Evolutionary conservation across 1,284 basidiomycete genomes (phyloP).

Genomic region (Volvariella volvacea): DNA sequence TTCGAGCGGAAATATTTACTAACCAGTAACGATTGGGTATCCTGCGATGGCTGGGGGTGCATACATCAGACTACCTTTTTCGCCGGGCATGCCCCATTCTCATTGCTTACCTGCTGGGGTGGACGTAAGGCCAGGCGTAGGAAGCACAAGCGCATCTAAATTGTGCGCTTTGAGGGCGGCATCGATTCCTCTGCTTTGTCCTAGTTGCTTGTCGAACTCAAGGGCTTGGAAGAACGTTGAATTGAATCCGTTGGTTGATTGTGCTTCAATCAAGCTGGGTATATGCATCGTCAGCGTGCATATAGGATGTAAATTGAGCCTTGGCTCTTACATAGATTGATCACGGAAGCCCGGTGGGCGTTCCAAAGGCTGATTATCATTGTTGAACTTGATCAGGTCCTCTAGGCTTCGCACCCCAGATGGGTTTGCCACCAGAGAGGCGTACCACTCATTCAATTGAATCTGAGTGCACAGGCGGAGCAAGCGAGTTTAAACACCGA

Average conservation of each 20-base stretch:
- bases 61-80: neutral
- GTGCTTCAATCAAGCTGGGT: slow-evolving; percentile 38
- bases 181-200: slow-evolving; percentile 51
- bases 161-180: slow-evolving; percentile 41
- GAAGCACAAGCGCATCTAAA: slow-evolving; percentile 54
- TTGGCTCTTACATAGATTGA: slow-evolving; percentile 32
- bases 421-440: slow-evolving; percentile 36
- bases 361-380: slow-evolving; percentile 41
- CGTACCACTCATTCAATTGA: slow-evolving; percentile 43
- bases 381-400: slow-evolving; percentile 51
- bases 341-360: slow-evolving; percentile 39
- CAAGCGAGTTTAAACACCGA: no score
- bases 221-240: slow-evolving; percentile 42
- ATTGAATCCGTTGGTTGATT: slow-evolving; percentile 42
- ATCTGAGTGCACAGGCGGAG: no score
- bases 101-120: slow-evolving; percentile 24
- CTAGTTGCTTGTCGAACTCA: slow-evolving; percentile 44
- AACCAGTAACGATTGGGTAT: slow-evolving; percentile 54
- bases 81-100: no score
- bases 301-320: slow-evolving; percentile 4
- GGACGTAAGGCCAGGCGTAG: slow-evolving; percentile 41
- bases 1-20: neutral
- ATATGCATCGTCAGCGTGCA: neutral
- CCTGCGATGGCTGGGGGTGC: slow-evolving; percentile 41
- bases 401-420: slow-evolving; percentile 47